Evolutionary conservation across 192 early-diverging fungal genomes (phyloP).

Genomic region (Thamnidium elegans): DNA sequence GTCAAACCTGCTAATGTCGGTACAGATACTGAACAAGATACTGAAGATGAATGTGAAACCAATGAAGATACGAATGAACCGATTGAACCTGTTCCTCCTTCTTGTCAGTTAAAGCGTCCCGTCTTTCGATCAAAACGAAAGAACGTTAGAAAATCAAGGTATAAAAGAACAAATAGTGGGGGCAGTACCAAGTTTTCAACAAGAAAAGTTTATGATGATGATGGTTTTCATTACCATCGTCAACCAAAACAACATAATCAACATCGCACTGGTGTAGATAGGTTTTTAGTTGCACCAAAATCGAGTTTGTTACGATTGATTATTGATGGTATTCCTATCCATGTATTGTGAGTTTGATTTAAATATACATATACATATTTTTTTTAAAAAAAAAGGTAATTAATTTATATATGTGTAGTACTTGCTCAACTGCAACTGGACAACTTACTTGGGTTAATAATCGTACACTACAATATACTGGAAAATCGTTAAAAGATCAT

Average conservation of each 20-base stretch:
- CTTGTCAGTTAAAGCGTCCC: not conserved
- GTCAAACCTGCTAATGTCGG: not conserved
- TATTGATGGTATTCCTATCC: constrained; percentile 53
- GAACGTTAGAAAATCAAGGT: not conserved
- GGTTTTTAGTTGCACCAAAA: constrained; percentile 31
- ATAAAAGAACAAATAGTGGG: not conserved
- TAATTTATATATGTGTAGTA: constrained; percentile 26
- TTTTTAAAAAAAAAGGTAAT: not conserved
- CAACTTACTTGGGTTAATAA: constrained; percentile 54
- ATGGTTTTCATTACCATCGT: not conserved
- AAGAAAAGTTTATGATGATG: not conserved
- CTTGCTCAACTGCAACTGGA: constrained; percentile 43
- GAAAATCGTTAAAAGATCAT: constrained; percentile 33
- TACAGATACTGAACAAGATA: not conserved
- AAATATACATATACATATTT: not conserved
- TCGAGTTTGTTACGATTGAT: constrained; percentile 47
- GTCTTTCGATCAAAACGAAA: not conserved
- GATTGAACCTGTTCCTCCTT: no score
- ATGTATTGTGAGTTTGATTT: constrained; percentile 49
- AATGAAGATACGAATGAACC: not conserved
- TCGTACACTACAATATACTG: constrained; percentile 51
- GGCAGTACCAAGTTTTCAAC: not conserved
- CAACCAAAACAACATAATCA: not conserved
- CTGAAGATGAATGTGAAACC: not conserved
- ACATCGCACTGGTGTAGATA: not conserved